Conservation (phyloP, 169 alveolate genomes). For the Plasmodium berghei region DNA sequence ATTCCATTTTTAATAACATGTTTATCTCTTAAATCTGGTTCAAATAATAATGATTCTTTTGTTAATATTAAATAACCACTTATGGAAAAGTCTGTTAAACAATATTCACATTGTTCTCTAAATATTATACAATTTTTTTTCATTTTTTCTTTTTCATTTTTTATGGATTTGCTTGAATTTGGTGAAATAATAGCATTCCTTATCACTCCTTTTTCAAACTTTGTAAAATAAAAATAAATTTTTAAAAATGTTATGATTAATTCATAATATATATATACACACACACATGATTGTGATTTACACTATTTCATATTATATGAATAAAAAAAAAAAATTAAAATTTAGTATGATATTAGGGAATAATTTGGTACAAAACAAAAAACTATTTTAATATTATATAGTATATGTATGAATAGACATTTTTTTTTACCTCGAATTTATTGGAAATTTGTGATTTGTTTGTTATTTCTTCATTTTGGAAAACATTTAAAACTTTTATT, state of each 20-base stretch:
- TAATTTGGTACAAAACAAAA: background rate
- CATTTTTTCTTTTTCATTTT: conserved; percentile 52
- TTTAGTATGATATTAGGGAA: background rate
- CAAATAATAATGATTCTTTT: conserved; percentile 83
- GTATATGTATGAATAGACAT: background rate
- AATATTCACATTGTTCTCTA: conserved; percentile 84
- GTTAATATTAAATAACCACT: conserved; percentile 84
- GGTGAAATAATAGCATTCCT: conserved; percentile 66
- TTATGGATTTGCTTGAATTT: conserved; percentile 13
- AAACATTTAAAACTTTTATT: conserved; percentile 70
- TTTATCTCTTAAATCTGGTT: conserved; percentile 86
- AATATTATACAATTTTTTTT: conserved; percentile 79
- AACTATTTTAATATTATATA: background rate
- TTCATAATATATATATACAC: background rate
- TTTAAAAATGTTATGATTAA: background rate
- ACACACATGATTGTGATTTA: background rate
- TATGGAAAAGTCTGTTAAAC: conserved; percentile 79
- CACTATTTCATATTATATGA: background rate
- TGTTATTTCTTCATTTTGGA: conserved; percentile 57
- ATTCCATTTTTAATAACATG: conserved; percentile 82
- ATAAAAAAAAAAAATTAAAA: background rate
- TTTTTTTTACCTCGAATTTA: conserved; percentile 59
- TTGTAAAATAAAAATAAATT: conserved; percentile 11
- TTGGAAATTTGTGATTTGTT: conserved; percentile 30
- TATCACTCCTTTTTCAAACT: conserved; percentile 74